Conservation (phyloP, 2,329 filamentous ascomycete species). For the Metarhizium rileyi region DNA sequence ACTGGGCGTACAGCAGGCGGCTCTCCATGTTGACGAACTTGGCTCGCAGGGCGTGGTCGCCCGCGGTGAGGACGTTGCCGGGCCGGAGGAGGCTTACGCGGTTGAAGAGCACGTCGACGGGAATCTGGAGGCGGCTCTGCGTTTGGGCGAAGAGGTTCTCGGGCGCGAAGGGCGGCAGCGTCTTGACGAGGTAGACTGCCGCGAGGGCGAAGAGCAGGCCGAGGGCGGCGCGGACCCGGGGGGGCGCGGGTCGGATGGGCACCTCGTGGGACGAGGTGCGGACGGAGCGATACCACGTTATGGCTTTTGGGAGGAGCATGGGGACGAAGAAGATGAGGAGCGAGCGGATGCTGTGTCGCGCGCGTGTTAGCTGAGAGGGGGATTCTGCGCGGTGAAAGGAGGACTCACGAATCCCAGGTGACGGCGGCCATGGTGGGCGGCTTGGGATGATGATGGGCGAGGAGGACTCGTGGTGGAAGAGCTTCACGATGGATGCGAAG, state of each 20-base stretch:
- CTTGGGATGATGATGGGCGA: background rate
- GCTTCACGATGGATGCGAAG: background rate
- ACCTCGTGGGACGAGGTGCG: conserved; percentile 36
- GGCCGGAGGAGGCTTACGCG: conserved; percentile 55
- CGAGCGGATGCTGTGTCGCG: conserved; percentile 37
- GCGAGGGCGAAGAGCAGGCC: conserved; percentile 45
- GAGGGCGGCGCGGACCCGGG: conserved; percentile 45
- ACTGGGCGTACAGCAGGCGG: conserved; percentile 72
- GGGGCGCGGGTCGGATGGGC: conserved; percentile 46
- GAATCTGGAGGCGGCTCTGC: conserved; percentile 71
- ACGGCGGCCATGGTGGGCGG: conserved; percentile 8
- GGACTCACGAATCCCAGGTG: conserved; percentile 9
- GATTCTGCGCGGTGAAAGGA: background rate
- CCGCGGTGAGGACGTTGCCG: conserved; percentile 33
- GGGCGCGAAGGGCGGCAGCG: conserved; percentile 57
- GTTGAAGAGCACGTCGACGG: conserved; percentile 75
- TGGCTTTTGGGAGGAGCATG: conserved; percentile 55
- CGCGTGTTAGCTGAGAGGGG: conserved; percentile 4
- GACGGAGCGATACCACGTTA: conserved; percentile 53
- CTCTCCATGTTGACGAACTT: conserved; percentile 64
- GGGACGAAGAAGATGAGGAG: conserved; percentile 58
- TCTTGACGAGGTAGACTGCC: conserved; percentile 41
- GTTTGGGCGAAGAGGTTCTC: conserved; percentile 77
- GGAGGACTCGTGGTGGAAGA: background rate
- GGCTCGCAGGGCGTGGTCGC: conserved; percentile 55